Evolutionary conservation across 495 filamentous ascomycete genomes (phyloP), one percentile per base, ranked within the genome.

Genomic region (Xylaria curta): DNA sequence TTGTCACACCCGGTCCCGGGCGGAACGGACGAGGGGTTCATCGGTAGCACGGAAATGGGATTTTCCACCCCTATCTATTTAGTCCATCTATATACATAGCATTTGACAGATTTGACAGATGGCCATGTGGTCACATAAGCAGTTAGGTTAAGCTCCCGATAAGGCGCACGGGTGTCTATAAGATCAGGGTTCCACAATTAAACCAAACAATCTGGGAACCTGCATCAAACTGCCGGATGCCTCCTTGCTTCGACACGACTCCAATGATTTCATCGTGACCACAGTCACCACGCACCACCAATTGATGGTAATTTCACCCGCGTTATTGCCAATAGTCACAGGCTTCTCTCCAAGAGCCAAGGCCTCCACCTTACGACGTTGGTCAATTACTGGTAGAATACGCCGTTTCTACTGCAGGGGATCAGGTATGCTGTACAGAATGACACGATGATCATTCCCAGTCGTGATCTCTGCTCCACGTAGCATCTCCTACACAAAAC

Each of bases 281-380:
- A 42, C 47, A 3, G 64, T 47, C 49, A 54, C 33, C 26, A 68
- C 12, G 24, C 44, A 49, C 24, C 54, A 69, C 66, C 53, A 69
- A 61, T 46, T 61, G 66, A 28, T 49, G 66, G 24, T 17, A 33
- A 69, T 60, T 49, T 61, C 53, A 59, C 66, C 28, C 38, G 54
- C 44, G 54, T 61, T 69, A 69, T 69, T 69, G 66, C 66, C 66
- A 69, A 69, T 69, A 69, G 60, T 60, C 56, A 61, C 60, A 24
- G 44, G 17, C 10, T 49, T 24, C 66, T 69, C 53, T 61, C 66
- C 66, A 69, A 69, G 66, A 60, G 66, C 66, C 66, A 69, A 69
- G 66, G 40, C 53, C 38, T 47, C 66, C 66, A 69, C 47, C 49
- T 67, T 60, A 15, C 42, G 53, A 69, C 40, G 38, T 47, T 53